phyloP scores from a whole-genome alignment of 2,329 filamentous ascomycete genomes.

The Beauveria pseudobassiana region DNA sequence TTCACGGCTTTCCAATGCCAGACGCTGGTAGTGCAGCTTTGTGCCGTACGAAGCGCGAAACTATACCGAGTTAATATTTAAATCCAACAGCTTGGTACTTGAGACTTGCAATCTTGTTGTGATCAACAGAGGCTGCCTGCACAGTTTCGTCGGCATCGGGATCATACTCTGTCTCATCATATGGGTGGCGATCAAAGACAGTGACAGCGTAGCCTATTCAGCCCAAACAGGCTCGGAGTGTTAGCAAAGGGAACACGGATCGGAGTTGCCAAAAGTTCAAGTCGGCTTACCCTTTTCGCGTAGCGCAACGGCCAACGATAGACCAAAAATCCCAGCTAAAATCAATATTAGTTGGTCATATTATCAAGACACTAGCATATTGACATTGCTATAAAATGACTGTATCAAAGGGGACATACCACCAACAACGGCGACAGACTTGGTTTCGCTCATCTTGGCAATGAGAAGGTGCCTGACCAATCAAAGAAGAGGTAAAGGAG shows the following conservation, averaged over 20 bases:
- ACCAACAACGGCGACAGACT: conserved; percentile 13
- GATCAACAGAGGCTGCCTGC: conserved; percentile 20
- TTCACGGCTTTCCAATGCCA: conserved; percentile 19
- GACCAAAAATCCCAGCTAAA: conserved; percentile 19
- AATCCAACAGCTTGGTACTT: not conserved
- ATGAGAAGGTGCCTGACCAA: not conserved
- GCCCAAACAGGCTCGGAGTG: not conserved
- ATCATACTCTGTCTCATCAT: conserved; percentile 17
- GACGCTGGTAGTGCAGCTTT: conserved; percentile 19
- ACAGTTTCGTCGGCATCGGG: conserved; percentile 12
- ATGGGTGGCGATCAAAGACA: conserved; percentile 18
- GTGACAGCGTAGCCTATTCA: conserved; percentile 12
- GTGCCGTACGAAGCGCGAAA: conserved; percentile 20
- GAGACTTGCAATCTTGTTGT: conserved; percentile 19
- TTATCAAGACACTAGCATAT: not conserved
- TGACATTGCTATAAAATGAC: not conserved
- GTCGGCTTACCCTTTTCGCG: conserved; percentile 15
- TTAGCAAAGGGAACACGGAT: not conserved
- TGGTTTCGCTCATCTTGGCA: conserved; percentile 6
- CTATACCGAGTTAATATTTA: conserved; percentile 2
- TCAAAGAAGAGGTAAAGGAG: not conserved
- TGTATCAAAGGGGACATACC: not conserved
- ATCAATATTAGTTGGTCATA: not conserved
- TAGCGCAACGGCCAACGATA: conserved; percentile 18
- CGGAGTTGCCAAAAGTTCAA: not conserved